These are phyloP conservation scores for Mycena sp. DNA, from an alignment of 1,284 basidiomycete genomes.

Conservation along the genomic window DNA sequence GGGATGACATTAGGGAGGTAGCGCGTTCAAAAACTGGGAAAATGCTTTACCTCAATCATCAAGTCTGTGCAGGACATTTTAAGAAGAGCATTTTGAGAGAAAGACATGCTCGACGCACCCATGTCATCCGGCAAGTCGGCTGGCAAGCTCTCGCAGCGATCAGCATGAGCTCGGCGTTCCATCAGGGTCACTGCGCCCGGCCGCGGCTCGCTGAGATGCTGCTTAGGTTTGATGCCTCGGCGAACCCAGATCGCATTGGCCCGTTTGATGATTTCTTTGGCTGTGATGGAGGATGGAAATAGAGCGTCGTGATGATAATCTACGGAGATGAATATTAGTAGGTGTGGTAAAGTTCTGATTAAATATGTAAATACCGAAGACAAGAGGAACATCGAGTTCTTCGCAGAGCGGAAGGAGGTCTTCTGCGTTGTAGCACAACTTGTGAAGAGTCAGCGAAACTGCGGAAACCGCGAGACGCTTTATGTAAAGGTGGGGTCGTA, in stretches of 20 bases:
- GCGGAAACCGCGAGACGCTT: background rate
- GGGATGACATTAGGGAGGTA: too few species aligned
- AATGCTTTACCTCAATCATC: conserved; percentile 91
- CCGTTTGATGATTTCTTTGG: conserved; percentile 70
- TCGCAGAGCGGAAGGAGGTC: conserved; percentile 87
- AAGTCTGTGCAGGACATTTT: conserved; percentile 60
- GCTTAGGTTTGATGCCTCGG: conserved; percentile 86
- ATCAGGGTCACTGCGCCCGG: conserved; percentile 80
- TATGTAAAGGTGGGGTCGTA: conserved; percentile 35
- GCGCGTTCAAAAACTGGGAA: too few species aligned
- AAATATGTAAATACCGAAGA: conserved; percentile 56
- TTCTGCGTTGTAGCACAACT: conserved; percentile 90
- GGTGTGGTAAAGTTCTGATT: background rate
- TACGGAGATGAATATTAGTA: conserved; percentile 31
- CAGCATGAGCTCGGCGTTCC: conserved; percentile 88
- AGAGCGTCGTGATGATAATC: conserved; percentile 87
- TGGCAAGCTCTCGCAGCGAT: conserved; percentile 78
- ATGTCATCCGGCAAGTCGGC: conserved; percentile 73
- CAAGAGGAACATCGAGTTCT: conserved; percentile 83
- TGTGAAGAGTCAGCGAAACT: background rate
- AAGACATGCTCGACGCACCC: conserved; percentile 47
- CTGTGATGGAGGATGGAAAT: conserved; percentile 65
- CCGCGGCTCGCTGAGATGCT: conserved; percentile 87
- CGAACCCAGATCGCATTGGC: conserved; percentile 80
- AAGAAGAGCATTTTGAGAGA: background rate